Percentiles rank a stretch among this genome's conserved stretches.
Conservation (phyloP, 768 basidiomycete species). For the Russula compacta region DNA sequence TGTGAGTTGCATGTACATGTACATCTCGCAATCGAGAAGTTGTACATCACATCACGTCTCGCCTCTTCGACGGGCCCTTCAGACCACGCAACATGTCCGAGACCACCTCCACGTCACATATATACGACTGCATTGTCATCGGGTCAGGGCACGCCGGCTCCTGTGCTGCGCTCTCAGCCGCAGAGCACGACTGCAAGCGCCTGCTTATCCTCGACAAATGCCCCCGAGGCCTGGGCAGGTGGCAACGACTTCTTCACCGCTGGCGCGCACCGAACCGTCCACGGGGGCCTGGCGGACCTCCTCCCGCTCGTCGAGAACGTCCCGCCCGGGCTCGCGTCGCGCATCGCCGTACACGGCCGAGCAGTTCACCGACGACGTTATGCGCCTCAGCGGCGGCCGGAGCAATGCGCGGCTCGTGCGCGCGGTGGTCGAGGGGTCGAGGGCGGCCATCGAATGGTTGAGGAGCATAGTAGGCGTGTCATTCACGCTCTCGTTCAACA, state of each 20-base stretch:
- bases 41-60: neutral
- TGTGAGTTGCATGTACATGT: neutral
- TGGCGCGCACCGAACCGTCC: conserved; percentile 56
- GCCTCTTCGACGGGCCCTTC: too few species aligned
- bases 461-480: conserved; percentile 40
- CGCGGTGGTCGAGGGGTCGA: conserved; percentile 45
- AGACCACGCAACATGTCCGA: too few species aligned
- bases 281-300: conserved; percentile 51
- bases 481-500: conserved; percentile 57
- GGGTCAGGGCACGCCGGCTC: conserved; percentile 60
- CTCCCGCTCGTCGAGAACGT: conserved; percentile 45
- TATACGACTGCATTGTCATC: conserved; percentile 49
- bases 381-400: conserved; percentile 45
- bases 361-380: conserved; percentile 49
- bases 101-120: neutral
- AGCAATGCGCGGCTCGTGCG: conserved; percentile 42
- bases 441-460: conserved; percentile 51
- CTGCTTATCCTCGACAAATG: conserved; percentile 43
- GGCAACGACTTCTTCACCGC: conserved; percentile 71
- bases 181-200: too few species aligned
- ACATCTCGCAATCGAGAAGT: neutral
- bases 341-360: conserved; percentile 50
- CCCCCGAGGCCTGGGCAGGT: conserved; percentile 52
- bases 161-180: conserved; percentile 42
- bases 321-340: conserved; percentile 38